These are phyloP conservation scores for Tripterygium wilfordii DNA, from an alignment of 177 flowering plant genomes.

Conservation along the genomic window DNA sequence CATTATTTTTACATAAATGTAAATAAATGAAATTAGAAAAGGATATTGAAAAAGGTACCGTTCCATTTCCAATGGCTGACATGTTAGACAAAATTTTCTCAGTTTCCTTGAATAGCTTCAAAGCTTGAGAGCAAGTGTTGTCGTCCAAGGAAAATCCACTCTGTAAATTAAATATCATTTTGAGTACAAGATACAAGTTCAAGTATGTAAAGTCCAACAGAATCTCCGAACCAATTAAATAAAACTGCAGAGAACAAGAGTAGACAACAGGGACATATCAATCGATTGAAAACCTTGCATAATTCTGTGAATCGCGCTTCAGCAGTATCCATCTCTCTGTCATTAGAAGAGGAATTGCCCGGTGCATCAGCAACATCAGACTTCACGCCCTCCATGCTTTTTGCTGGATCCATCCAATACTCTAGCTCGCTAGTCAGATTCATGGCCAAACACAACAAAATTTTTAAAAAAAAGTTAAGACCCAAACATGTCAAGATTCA, in stretches of 20 bases:
- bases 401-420: too few relatives aligned
- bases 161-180: constrained; percentile 24
- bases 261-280: background rate
- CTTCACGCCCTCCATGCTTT: too few relatives aligned
- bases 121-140: constrained; percentile 27
- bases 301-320: constrained; percentile 54
- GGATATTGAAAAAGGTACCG: constrained; percentile 33
- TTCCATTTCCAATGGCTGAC: constrained; percentile 55
- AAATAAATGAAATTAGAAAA: background rate
- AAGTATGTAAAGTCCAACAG: too few relatives aligned
- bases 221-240: background rate
- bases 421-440: too few relatives aligned
- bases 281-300: constrained; percentile 60
- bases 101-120: constrained; percentile 56
- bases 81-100: constrained; percentile 50
- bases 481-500: too few relatives aligned
- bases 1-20: background rate
- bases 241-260: background rate
- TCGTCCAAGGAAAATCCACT: constrained; percentile 49
- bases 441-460: too few relatives aligned
- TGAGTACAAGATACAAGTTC: background rate
- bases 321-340: constrained; percentile 13
- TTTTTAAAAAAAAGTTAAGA: too few relatives aligned
- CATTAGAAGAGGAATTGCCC: constrained; percentile 9
- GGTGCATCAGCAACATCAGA: constrained; percentile 12